phyloP scores from a whole-genome alignment of 305 asterid genomes.

The Solanum hybrid region DNA sequence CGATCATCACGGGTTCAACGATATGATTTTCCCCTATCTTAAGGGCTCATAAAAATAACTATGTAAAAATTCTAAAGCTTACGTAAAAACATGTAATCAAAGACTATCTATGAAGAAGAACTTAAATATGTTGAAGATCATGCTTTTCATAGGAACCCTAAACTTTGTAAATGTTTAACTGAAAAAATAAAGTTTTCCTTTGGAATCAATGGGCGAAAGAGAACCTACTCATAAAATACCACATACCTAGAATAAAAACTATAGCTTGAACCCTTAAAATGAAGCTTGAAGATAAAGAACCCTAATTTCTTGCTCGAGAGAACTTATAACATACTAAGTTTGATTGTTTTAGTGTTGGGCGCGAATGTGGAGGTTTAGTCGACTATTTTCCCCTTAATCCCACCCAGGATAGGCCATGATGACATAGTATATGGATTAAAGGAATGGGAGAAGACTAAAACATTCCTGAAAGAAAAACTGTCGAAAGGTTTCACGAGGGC shows the following conservation, averaged over 20 bases:
- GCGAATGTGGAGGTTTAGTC: background rate
- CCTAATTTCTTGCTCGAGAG: background rate
- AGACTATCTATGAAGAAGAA: background rate
- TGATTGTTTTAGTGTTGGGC: background rate
- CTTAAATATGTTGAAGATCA: background rate
- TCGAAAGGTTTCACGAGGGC: background rate
- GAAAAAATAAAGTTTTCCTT: background rate
- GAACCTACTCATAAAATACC: background rate
- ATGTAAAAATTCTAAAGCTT: background rate
- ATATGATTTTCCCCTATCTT: background rate
- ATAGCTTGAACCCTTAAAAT: background rate
- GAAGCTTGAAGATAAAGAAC: background rate
- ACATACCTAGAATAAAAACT: background rate
- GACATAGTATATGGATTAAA: background rate
- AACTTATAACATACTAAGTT: background rate
- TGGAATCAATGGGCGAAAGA: background rate
- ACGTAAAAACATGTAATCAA: background rate
- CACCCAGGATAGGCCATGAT: background rate
- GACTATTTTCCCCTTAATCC: background rate
- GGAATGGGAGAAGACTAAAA: background rate
- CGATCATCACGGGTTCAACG: background rate
- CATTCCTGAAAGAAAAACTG: background rate
- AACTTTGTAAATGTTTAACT: background rate
- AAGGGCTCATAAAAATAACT: background rate
- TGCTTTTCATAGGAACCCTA: background rate